Evolutionary conservation across 345 rosid genomes (phyloP).

Genomic region (Ailanthus altissimus): DNA sequence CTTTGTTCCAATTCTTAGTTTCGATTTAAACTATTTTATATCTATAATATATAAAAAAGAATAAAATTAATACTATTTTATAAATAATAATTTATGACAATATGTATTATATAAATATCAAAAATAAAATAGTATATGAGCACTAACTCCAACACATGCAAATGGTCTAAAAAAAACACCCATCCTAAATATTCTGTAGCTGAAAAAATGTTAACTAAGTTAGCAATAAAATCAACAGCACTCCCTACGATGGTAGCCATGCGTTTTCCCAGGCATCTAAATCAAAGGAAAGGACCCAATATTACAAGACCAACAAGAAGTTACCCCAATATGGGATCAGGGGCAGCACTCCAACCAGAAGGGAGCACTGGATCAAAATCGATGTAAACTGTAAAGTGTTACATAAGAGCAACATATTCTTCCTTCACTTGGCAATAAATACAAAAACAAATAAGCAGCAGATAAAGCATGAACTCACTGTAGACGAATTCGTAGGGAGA

Average conservation of each 20-base stretch:
- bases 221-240: slow-evolving; percentile 25
- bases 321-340: slow-evolving; percentile 35
- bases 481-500: not conserved
- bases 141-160: no score
- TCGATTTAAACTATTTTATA: no score
- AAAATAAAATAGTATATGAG: no score
- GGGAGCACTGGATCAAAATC: slow-evolving; percentile 90
- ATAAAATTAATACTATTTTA: no score
- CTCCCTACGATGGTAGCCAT: slow-evolving; percentile 23
- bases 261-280: slow-evolving; percentile 30
- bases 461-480: not conserved
- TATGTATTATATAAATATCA: no score
- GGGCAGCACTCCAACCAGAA: slow-evolving; percentile 37
- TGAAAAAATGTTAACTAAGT: slow-evolving; percentile 29
- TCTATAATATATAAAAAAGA: no score
- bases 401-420: slow-evolving; percentile 4
- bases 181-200: slow-evolving; percentile 61
- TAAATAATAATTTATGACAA: no score
- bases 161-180: slow-evolving; percentile 66
- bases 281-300: slow-evolving; percentile 32
- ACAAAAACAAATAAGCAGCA: not conserved
- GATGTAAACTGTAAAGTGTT: slow-evolving; percentile 89
- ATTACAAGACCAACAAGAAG: slow-evolving; percentile 38
- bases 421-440: not conserved
- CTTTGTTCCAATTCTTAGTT: no score